Evolutionary conservation across 331 rosid genomes (phyloP).

Genomic region (Malus hybrid): DNA sequence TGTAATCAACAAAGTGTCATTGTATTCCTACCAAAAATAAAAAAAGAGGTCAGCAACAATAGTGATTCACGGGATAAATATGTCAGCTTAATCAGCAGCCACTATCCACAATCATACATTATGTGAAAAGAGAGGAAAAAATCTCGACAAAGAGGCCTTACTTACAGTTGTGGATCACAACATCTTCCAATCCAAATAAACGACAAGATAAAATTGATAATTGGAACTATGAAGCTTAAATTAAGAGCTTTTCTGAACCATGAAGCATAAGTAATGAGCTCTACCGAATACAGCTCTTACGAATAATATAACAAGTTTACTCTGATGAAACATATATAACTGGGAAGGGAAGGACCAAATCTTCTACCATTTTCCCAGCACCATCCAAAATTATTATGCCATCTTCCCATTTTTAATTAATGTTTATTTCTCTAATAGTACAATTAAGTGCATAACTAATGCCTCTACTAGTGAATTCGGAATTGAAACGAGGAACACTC

Average conservation of each 20-base stretch:
- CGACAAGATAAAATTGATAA: neutral
- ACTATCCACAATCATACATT: neutral
- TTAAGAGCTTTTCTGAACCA: neutral
- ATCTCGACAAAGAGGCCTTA: neutral
- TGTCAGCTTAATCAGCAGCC: neutral
- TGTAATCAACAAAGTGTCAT: too few relatives aligned
- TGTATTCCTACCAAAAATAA: too few relatives aligned
- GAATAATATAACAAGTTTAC: neutral
- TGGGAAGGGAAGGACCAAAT: neutral
- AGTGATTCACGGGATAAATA: too few relatives aligned
- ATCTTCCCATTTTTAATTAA: neutral
- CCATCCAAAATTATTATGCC: neutral
- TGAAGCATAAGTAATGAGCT: neutral
- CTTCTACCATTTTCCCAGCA: neutral
- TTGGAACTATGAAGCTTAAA: neutral
- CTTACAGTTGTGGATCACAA: neutral
- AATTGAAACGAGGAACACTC: conserved; percentile 1
- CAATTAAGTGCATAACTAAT: neutral
- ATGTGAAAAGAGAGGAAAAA: neutral
- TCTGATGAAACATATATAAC: neutral
- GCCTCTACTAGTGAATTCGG: conserved; percentile 3
- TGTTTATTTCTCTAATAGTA: neutral
- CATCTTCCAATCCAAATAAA: neutral
- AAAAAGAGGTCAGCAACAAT: too few relatives aligned
- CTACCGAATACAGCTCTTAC: neutral